Evolutionary conservation across 495 filamentous ascomycete genomes (phyloP), one percentile per base, ranked within the genome.

Genomic region (Bathelium albidoporum): DNA sequence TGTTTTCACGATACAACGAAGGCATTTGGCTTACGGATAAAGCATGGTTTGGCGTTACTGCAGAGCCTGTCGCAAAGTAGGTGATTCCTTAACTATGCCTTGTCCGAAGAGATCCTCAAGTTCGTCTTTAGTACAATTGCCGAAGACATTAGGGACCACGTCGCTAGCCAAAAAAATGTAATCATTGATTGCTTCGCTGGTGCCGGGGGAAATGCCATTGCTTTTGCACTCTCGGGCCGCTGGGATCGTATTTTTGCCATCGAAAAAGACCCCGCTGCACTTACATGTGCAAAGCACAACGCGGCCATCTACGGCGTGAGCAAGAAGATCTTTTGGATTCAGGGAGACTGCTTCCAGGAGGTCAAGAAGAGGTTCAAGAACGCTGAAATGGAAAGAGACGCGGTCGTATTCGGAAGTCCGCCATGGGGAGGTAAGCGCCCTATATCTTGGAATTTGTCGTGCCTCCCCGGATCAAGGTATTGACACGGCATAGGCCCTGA

Each of bases 21-120:
- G 93, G 90, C 18, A 82, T 98, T 71, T 89, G 86, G 80, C 85
- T 97, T 78, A 97, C 94, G 0, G 85, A 91, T 69, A 85, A 89
- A 76, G 87, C 90, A 31, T 98, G 94, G 94, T 98, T 91, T 75
- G 95, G 91, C 53, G 89, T 97, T 10, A 97, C 94, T 1, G 91
- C 94, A 14, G 94, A 97, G 73, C 87, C 85, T 12, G 82, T 97
- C 26, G 94, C 94, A 41, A 85, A 78, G 91, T 95, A 80, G 67
- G 79, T 72, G 2, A 39, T 32, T 24, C 28, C 14, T 44, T 59
- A 18, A 26, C 28, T 59, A 22, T 29, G 9, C 14, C 5, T 5
- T 58, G 29, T 18, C 22, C 12, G 36, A 52, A 49, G 44, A 59
- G 32, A 55, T 59, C 53, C 1, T 62, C 22, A 60, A 5, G 67